Base-by-base conservation (phyloP, 768 basidiomycete species). In the Leccinum ochraceum region DNA sequence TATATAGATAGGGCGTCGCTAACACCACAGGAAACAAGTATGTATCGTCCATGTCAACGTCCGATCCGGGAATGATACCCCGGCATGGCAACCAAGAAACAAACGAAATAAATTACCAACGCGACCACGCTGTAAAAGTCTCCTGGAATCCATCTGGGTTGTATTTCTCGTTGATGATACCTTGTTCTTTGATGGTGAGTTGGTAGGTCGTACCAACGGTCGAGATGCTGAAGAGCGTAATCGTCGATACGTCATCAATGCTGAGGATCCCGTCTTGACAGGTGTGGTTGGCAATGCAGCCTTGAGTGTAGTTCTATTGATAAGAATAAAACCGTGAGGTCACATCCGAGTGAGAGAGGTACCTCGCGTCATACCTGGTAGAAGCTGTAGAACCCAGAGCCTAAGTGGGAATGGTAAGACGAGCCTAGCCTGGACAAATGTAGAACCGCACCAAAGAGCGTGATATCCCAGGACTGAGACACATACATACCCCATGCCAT, bases 371-470 rank as follows among this genome's bases (percentile, higher is more conserved):
- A 55, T 66, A 78, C 80, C 67, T 74, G 72, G 80, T 79, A 84
- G 73, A 84, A 84, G 67, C 76, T 81, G 71, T 84, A 84, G 52
- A 81, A 70, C 1, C 83, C 83, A 4, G 77, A 80, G 37, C 82
- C 79, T 80, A 8, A 55, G 24, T 49, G 6, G 16, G 3, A 44
- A 60, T 22, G 14, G 9, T 57, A 22, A 67, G 61, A 58, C 57
- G 44, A 32, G 3, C 6, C 36, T 14, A 6, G 8, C 10, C 7
- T 13, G 26, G 37, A 58, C 17, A 10, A 26, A 55, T 2, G 20
- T 28, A 28, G 4, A 4, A 14, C 26, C 70, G 57, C 36, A 76
- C 80, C 83, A 64, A 80, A 84, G 60, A 83, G 62, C 4, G 79
- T 70, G 44, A 84, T 77, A 62, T 76, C 69, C 59, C 68, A 69